Conservation (phyloP, 352 stramenopile genomes). For the Pythium biforme region DNA sequence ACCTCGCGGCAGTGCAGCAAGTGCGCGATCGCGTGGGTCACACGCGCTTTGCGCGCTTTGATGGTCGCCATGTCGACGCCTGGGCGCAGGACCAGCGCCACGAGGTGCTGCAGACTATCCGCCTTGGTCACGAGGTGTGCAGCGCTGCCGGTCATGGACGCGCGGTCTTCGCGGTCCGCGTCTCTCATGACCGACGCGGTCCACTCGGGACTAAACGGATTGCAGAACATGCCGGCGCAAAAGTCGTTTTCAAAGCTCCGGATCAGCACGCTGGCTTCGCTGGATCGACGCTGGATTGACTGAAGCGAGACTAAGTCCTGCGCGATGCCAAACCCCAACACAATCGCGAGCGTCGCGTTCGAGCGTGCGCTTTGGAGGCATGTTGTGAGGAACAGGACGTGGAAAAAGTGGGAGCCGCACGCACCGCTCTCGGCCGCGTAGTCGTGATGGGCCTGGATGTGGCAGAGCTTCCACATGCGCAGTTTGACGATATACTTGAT, state of each 20-base stretch:
- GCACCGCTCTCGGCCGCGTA: slow-evolving; percentile 18
- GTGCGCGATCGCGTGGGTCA: slow-evolving; percentile 1
- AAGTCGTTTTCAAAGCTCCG: background rate
- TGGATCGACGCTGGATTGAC: background rate
- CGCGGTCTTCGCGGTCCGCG: background rate
- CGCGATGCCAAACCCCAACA: slow-evolving; percentile 25
- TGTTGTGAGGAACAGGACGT: slow-evolving; percentile 36
- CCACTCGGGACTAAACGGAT: slow-evolving; percentile 1
- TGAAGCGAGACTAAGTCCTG: slow-evolving; percentile 15
- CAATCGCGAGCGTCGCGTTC: slow-evolving; percentile 22
- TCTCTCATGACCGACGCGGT: background rate
- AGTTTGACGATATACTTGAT: slow-evolving; percentile 28
- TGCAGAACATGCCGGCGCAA: background rate
- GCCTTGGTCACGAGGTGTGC: background rate
- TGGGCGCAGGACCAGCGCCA: background rate
- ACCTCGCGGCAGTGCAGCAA: slow-evolving; percentile 22
- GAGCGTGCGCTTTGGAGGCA: slow-evolving; percentile 44
- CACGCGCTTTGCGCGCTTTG: background rate
- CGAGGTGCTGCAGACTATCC: background rate
- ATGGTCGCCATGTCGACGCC: background rate
- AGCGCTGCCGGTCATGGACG: background rate
- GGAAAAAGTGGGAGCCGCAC: slow-evolving; percentile 32
- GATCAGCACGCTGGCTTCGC: background rate
- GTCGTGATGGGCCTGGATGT: slow-evolving; percentile 29
- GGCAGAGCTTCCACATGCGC: slow-evolving; percentile 22